Evolutionary conservation across 768 basidiomycete genomes (phyloP), one percentile per base, ranked within the genome.

Genomic region (Nidularia pulvinata): DNA sequence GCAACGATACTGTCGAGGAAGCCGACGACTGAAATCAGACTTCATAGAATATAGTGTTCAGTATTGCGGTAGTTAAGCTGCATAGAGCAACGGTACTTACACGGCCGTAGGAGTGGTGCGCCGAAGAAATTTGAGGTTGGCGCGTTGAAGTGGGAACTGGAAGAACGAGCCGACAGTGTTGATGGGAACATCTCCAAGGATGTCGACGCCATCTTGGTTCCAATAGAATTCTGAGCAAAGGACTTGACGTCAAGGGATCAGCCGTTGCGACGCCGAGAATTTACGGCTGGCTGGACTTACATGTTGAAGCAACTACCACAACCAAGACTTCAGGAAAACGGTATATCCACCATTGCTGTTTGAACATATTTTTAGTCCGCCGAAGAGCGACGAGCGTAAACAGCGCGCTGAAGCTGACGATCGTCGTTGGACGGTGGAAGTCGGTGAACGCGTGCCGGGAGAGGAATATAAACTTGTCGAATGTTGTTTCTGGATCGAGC

Each of bases 1-100:
- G 95, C 91, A 2, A 95, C 93, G 56, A 97, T 94, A 55, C 90
- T 93, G 66, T 99, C 96, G 55, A 99, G 74, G 67, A 95, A 97
- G 1, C 97, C 97, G 19, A 93, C 81, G 42, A 96, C 79, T 0
- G 90, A 83, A 48, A 92, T 88, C 50, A 94, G 66, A 33, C 89
- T 91, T 59, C 16, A 33, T 46, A 45, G 42, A 16, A 49, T n/a
- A 14, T 10, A 35, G 30, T 46, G 34, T 49, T 25, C 10, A 39
- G 32, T n/a, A 48, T 34, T 35, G 52, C 32, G 33, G 47, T 50
- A n/a, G n/a, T n/a, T n/a, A 32, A 49, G 6, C 10, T 14, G 45
- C 16, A 13, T 33, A 16, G 43, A 34, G 48, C n/a, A n/a, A n/a
- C n/a, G n/a, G n/a, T 33, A 47, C 30, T 56, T 64, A 89, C 89